Base-by-base conservation (phyloP, 495 filamentous ascomycete genomes). In the Lasiosphaeris hirsuta region DNA sequence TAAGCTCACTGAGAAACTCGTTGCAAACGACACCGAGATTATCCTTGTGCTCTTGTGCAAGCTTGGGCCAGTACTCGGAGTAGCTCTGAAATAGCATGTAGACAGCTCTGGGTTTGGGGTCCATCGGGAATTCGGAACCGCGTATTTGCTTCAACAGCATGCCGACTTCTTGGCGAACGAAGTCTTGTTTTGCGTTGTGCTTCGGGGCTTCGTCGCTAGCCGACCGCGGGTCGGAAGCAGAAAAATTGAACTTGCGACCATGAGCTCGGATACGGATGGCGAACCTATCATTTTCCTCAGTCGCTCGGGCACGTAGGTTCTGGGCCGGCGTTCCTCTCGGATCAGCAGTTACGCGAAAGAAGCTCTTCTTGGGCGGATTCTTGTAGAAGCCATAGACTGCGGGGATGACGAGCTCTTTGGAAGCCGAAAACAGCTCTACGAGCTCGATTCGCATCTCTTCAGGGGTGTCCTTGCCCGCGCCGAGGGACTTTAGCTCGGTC, bases 11-110 rank as follows among this genome's bases (percentile, higher is more conserved):
- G 11, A 76, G 67, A 50, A 76, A 76, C 59, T 76, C 69, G 63
- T 70, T 74, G 63, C 73, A 76, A 2, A 75, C 69, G 13, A 72
- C 71, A 15, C 69, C 71, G 5, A 76, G 61, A 15, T 75, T 75
- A 42, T 73, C 71, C 62, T 71, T 73, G 56, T 76, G 72, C 51
- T 76, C 69, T 47, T 72, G 68, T 11, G 73, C 72, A 4, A 76
- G 62, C 51, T 58, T 62, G n/a, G 71, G 61, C 73, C 73, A 76
- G 39, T 69, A 61, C 55, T 70, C 66, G 10, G 68, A 71, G 47
- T 74, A 72, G 43, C 60, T 64, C 42, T 76, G 72, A 60, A 76
- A 76, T 14, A 76, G 77, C 65, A 71, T 71, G 59, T 76, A 76
- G 15, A 73, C 71, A 3, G 71, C 66, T 35, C 72, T 60, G 1